Base-by-base conservation (phyloP, 345 rosid genomes). In the Erucastrum elatum region DNA sequence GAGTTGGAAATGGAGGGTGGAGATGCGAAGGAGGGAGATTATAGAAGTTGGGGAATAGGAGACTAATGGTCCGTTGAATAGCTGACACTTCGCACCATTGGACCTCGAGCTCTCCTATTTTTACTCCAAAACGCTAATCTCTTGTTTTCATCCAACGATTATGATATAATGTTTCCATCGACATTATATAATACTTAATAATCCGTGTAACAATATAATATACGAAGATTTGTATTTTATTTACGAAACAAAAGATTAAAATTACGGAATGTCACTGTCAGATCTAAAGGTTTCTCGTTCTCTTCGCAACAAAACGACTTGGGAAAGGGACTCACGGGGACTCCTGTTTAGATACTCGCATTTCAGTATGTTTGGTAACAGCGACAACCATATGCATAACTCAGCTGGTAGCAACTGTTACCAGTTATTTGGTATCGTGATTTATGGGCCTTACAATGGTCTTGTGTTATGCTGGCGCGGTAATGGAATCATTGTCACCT, bases 221-320 rank as follows among this genome's bases (percentile, higher is more conserved):
- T 9, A 35, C 41, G 7, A 7, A 2, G 39, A 64, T 17, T 44
- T 53, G 68, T 15, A 70, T 63, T 51, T 46, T 2, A 34, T 33
- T 25, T 26, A 59, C 29, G 21, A 67, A 41, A 74, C 31, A 39
- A 79, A 39, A 39, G 88, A 85, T 84, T 88, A 79, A 71, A 73
- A 81, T 83, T 84, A 88, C 88, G 90, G 92, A 85, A 87, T 87
- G 92, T 87, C 84, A 84, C 85, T 87, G 92, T 87, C 84, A 84
- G 86, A 86, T 86, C 84, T 82, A 64, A 77, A 76, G 80, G 75
- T 76, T 26, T 65, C 46, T 74, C 71, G 35, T 74, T 74, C 82
- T 79, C 74, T 79, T 74, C 58, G 59, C 74, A 59, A 31, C 31
- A 17, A 39, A 25, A 66, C 31, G 13, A 59, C 34, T 70, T 25